These are phyloP conservation scores for Wickerhamomyces bisporus DNA, from an alignment of 805 yeast genomes.

Conservation along the genomic window DNA sequence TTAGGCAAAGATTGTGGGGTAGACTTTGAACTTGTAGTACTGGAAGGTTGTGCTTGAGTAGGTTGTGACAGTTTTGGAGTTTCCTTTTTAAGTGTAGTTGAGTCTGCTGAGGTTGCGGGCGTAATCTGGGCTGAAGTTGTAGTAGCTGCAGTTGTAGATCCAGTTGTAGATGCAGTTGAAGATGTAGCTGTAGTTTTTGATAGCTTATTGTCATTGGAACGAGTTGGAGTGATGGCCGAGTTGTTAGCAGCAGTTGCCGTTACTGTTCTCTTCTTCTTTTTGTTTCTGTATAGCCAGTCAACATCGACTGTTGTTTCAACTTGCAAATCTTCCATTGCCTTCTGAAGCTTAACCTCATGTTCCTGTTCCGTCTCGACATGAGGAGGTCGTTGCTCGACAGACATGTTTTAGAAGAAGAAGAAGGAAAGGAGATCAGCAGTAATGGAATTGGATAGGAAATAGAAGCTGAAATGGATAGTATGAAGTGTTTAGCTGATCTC, in stretches of 20 bases:
- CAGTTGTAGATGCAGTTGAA: constrained; percentile 12
- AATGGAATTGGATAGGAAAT: too few species aligned
- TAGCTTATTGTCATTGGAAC: too few species aligned
- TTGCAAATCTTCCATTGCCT: constrained; percentile 1
- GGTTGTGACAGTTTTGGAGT: constrained; percentile 12
- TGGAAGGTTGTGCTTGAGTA: constrained; percentile 12
- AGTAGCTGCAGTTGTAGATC: constrained; percentile 14
- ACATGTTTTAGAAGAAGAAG: background rate
- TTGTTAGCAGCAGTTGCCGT: constrained; percentile 7
- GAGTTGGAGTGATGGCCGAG: background rate
- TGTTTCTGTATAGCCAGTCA: constrained; percentile 83
- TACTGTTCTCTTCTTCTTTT: constrained; percentile 35
- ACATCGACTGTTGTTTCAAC: constrained; percentile 46
- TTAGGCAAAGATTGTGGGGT: constrained; percentile 19
- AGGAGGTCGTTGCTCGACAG: too few species aligned
- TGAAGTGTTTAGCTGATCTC: too few species aligned
- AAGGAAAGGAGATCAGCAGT: background rate
- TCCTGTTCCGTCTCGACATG: background rate
- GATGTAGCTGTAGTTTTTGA: constrained; percentile 1
- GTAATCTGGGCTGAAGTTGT: too few species aligned
- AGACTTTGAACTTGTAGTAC: constrained; percentile 8
- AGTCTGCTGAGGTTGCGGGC: too few species aligned
- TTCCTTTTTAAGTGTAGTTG: too few species aligned
- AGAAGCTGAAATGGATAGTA: too few species aligned
- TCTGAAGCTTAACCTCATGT: background rate